Evolutionary conservation across 148 eudicot genomes (phyloP), one percentile per base, ranked within the genome.

Genomic region (Spergularia marina): DNA sequence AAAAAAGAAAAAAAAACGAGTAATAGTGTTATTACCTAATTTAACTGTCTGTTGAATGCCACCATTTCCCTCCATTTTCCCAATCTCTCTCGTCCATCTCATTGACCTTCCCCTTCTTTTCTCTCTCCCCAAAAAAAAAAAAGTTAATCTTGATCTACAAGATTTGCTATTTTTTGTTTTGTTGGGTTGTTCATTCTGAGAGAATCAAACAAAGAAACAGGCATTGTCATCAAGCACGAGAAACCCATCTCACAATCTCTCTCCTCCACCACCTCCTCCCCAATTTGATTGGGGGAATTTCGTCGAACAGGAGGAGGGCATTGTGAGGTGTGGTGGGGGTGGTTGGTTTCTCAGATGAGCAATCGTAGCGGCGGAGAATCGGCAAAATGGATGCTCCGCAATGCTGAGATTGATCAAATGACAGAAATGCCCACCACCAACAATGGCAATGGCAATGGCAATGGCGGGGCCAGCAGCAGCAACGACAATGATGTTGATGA

Each of bases 341-440:
- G 64, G 63, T 20, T 5, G 59, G n/a, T 63, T 14, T 39, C 40
- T 78, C 73, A 56, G 53, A 79, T 82, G 85, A 65, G 49, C 72
- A 76, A 62, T 51, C 23, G 20, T 25, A 53, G 18, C 8, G 75
- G 65, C 17, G 82, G 62, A 44, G 80, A 80, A 14, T 82, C 84
- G 12, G 36, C 65, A 58, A 83, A 79, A 76, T 76, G 84, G 79
- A 82, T 84, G 68, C 84, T 82, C 7, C 81, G 81, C 15, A 71
- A 78, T 5, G 44, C 71, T 4, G 77, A 80, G 77, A 68, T 78
- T 39, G 77, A 81, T 39, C 69, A 49, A n/a, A 68, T 59, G 76
- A 68, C 62, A 2, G 84, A 74, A 56, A 52, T 40, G 13, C 70
- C 79, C 5, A 18, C 21, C 7, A 13, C 4, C 60, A 18, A 0